Base-by-base conservation (phyloP, 1,284 basidiomycete species). In the Heterobasidion annosum region DNA sequence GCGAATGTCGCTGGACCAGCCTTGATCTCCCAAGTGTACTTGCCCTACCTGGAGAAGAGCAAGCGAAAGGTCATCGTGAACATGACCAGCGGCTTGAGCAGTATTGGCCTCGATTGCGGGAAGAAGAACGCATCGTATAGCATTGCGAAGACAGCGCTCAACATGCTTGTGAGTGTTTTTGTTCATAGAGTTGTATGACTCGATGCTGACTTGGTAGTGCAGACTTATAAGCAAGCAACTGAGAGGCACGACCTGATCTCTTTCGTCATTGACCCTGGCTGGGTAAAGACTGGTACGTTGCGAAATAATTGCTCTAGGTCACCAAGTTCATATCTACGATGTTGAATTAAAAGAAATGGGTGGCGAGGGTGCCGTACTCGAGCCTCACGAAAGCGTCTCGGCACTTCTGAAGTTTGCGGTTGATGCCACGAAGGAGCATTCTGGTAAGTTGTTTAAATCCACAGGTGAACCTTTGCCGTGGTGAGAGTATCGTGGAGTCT, bases 1-100 rank as follows among this genome's bases (percentile, higher is more conserved):
- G 60, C 63, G 19, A 71, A 73, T 59, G 65, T 71, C 50, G 57
- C 66, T 45, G 72, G 68, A 3, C 69, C 66, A 2, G 68, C 65
- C 13, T 57, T 70, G 44, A 57, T 73, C 16, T 60, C 64, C 19
- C 66, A 68, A 54, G 58, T 60, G 16, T 66, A 67, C 56, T 61
- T 62, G 8, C 69, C 65, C 3, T 61, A 61, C 15, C 61, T 73
- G 18, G 65, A 69, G 57, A 61, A 61, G 51, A 63, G 68, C 16
- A 57, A 58, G 47, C 51, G 60, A 18, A 70, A 69, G 56, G 68
- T 70, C 12, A 64, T 74, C 37, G 58, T 69, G 48, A 71, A 74
- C 58, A 59, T 69, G 35, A 46, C 65, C 33, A 68, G 63, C 47
- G 64, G 65, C 10, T 54, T 69, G 2, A 67, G 61, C 10, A 70